Conservation (phyloP, 345 rosid genomes). For the Erucastrum elatum region DNA sequence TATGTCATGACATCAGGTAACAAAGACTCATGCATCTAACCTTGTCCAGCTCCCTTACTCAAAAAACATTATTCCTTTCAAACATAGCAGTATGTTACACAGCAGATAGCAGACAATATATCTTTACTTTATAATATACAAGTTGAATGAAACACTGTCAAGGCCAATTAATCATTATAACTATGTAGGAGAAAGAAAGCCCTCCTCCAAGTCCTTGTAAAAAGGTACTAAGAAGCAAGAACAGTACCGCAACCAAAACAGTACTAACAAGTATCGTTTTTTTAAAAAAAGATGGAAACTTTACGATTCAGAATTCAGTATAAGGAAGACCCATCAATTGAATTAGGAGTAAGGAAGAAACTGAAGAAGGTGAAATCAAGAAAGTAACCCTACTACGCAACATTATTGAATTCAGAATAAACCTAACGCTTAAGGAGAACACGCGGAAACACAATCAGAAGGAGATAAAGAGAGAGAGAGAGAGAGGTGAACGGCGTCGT, state of each 20-base stretch:
- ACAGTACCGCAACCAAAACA: not conserved
- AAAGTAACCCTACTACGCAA: not conserved
- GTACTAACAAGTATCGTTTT: not conserved
- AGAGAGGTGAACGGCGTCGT: conserved; percentile 17
- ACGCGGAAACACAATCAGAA: not conserved
- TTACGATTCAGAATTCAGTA: not conserved
- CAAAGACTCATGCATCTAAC: conserved; percentile 63
- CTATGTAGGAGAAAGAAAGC: too few species aligned
- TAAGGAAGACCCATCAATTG: not conserved
- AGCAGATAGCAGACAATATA: not conserved
- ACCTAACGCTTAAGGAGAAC: not conserved
- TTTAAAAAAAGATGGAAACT: not conserved
- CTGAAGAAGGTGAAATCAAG: not conserved
- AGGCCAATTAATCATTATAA: not conserved
- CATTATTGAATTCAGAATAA: conserved; percentile 5
- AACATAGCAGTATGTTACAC: not conserved
- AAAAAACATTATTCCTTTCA: not conserved
- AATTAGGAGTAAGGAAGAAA: not conserved
- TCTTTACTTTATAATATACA: not conserved
- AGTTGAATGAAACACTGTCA: not conserved
- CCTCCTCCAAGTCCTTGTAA: too few species aligned
- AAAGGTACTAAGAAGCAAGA: too few species aligned
- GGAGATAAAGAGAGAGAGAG: not conserved
- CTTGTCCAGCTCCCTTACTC: conserved; percentile 47
- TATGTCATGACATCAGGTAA: conserved; percentile 77